Evolutionary conservation across 805 yeast genomes (phyloP).

Genomic region (Candida schatavii): DNA sequence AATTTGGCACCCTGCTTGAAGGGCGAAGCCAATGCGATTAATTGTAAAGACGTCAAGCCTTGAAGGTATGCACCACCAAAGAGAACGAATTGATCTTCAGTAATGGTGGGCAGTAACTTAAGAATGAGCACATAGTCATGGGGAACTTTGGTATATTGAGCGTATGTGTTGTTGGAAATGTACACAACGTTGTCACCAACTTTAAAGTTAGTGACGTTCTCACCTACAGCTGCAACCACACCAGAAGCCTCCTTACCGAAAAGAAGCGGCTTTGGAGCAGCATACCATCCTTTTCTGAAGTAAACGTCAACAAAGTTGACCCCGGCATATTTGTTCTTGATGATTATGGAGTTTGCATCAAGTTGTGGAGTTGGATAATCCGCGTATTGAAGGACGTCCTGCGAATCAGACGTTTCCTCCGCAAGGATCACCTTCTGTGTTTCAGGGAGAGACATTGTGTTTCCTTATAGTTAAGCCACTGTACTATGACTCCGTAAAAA

Average conservation of each 20-base stretch:
- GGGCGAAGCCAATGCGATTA: constrained; percentile 61
- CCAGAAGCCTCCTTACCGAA: constrained; percentile 80
- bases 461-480: too few relatives aligned
- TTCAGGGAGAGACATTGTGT: constrained; percentile 39
- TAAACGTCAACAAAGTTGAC: constrained; percentile 81
- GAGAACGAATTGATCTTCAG: constrained; percentile 49
- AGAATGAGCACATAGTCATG: constrained; percentile 31
- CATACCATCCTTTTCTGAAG: constrained; percentile 77
- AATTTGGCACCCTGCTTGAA: constrained; percentile 70
- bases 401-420: constrained; percentile 51
- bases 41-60: constrained; percentile 77
- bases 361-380: constrained; percentile 61
- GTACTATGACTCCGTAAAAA: too few relatives aligned
- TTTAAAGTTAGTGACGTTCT: constrained; percentile 47
- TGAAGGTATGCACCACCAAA: constrained; percentile 66
- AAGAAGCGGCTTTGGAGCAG: constrained; percentile 53
- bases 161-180: constrained; percentile 51
- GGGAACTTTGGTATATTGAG: constrained; percentile 63
- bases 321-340: constrained; percentile 77
- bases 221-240: constrained; percentile 62
- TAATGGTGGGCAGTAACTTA: constrained; percentile 47
- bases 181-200: constrained; percentile 76
- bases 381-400: constrained; percentile 56
- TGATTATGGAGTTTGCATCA: constrained; percentile 49
- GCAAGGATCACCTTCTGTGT: constrained; percentile 56